These are phyloP conservation scores for Candida dubliniensis DNA, from an alignment of 1,139 yeast genomes.

Conservation along the genomic window DNA sequence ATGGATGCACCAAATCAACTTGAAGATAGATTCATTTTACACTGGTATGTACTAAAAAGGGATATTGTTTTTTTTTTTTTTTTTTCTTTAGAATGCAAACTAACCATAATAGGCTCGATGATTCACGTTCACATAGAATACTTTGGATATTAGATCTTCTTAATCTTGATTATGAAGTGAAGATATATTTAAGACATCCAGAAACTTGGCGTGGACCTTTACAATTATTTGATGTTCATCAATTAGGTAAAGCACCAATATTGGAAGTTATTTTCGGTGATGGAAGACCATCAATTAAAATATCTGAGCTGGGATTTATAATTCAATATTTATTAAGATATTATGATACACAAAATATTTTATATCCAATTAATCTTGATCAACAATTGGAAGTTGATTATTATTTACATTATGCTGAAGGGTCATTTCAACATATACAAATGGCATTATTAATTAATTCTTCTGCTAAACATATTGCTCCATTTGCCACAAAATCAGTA, in stretches of 20 bases:
- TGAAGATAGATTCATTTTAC: conserved; percentile 29
- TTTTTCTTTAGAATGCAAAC: background rate
- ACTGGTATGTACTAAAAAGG: conserved; percentile 31
- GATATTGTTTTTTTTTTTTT: too few species aligned
- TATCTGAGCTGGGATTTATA: conserved; percentile 53
- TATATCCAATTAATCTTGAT: conserved; percentile 32
- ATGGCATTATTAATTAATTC: conserved; percentile 44
- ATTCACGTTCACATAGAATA: conserved; percentile 54
- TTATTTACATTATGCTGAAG: conserved; percentile 57
- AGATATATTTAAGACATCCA: conserved; percentile 47
- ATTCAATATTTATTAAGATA: conserved; percentile 42
- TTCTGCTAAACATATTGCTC: conserved; percentile 41
- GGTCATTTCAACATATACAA: conserved; percentile 50
- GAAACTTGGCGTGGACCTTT: conserved; percentile 44
- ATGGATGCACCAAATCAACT: background rate
- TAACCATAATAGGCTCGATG: conserved; percentile 37
- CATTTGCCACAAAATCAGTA: conserved; percentile 45
- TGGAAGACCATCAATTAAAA: conserved; percentile 35
- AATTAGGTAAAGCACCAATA: conserved; percentile 57
- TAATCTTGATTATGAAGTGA: conserved; percentile 52
- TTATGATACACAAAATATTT: conserved; percentile 38
- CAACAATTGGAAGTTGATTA: conserved; percentile 46
- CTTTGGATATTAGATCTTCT: conserved; percentile 57
- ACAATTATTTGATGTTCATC: conserved; percentile 52
- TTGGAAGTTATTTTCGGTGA: conserved; percentile 46